Evolutionary conservation across 805 yeast genomes (phyloP).

Genomic region (Candida jianshihensis): DNA sequence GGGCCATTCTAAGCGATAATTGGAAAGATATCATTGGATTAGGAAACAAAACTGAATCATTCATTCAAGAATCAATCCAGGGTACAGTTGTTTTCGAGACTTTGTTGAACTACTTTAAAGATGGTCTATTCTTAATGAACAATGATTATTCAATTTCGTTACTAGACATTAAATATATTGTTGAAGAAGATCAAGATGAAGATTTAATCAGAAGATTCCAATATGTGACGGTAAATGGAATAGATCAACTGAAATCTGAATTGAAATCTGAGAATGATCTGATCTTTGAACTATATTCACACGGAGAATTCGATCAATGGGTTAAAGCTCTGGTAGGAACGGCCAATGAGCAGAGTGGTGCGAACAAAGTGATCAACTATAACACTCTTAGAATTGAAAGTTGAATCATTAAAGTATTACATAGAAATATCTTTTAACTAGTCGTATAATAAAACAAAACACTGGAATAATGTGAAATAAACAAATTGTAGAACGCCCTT

Average conservation of each 20-base stretch:
- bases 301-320: conserved; percentile 19
- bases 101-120: conserved; percentile 28
- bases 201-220: conserved; percentile 17
- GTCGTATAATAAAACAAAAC: conserved; percentile 2
- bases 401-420: too few relatives aligned
- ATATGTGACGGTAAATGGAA: conserved; percentile 18
- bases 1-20: conserved; percentile 47
- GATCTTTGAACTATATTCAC: conserved; percentile 7
- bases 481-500: conserved; percentile 5
- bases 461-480: not conserved
- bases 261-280: conserved; percentile 17
- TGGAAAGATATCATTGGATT: conserved; percentile 37
- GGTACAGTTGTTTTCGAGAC: conserved; percentile 42
- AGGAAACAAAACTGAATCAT: conserved; percentile 35
- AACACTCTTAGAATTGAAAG: conserved; percentile 27
- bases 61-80: conserved; percentile 30
- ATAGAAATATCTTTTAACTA: too few relatives aligned
- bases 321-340: conserved; percentile 30
- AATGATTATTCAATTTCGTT: conserved; percentile 21
- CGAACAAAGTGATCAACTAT: conserved; percentile 30
- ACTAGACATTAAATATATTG: conserved; percentile 21
- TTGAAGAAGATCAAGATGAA: conserved; percentile 11
- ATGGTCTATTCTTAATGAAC: conserved; percentile 23
- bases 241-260: conserved; percentile 18
- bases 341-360: conserved; percentile 30